Evolutionary conservation across 208 protist genomes (phyloP), one percentile per base, ranked within the genome.

Genomic region (Leishmania guyanensis): DNA sequence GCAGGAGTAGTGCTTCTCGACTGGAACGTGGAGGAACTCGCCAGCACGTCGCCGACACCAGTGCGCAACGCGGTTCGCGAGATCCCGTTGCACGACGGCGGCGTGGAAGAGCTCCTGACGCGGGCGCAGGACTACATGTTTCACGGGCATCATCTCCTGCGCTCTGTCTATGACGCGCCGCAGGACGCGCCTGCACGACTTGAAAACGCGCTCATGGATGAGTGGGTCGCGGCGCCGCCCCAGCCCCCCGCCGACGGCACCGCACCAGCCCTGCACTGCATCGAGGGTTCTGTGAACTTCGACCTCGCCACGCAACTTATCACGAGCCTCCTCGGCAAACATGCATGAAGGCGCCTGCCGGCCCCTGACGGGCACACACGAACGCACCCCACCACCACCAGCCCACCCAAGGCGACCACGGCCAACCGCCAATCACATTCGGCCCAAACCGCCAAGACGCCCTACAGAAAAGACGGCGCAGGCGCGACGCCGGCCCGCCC

Each of bases 1-100:
- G 79, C 84, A 17, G 92, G 89, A 22, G 84, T 94, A 33, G 82
- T 95, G 64, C 71, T 93, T 58, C 82, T 95, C 43, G 87, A 95
- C 84, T 95, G 90, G 89, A 69, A 91, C 33, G 66, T 84, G 46
- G 65, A 17, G 22, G 80, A 84, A 48, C 81, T 88, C 65, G 60
- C 62, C 4, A 36, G 33, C 39, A 36, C 62, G 17, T 16, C 77
- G n/a, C 39, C 72, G 5, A 51, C 60, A 10, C 43, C 72, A 22
- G 54, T 77, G 50, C 79, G 71, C 33, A 83, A 51, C n/a, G 64
- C 36, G 0, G 56, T 82, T 10, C 77, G 75, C 16, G 9, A 33
- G 16, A 17, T 82, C 16, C 84, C 80, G 3, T 70, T 83, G 29
- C 75, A 80, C 77, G 75, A 33, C 1, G 83, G 79, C 70, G 83